These are phyloP conservation scores for Trichophyton equinum DNA, from an alignment of 2,329 filamentous ascomycete genomes.

Conservation along the genomic window DNA sequence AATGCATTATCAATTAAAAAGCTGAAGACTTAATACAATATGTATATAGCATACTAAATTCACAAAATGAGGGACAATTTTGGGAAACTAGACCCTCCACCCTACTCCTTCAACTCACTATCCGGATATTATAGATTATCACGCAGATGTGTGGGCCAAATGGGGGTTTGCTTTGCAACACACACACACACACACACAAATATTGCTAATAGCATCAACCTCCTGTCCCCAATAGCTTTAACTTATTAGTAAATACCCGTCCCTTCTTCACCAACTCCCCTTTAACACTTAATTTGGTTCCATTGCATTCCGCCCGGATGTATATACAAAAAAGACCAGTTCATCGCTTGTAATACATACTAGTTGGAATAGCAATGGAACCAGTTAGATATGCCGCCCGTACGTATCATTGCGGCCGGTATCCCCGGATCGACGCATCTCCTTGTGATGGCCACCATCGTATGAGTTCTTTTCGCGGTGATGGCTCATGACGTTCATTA, in stretches of 20 bases:
- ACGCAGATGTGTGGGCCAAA: neutral
- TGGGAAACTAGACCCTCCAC: neutral
- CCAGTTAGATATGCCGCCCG: neutral
- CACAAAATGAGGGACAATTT: neutral
- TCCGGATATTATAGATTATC: neutral
- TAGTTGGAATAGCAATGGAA: neutral
- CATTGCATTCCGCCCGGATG: neutral
- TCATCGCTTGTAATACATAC: neutral
- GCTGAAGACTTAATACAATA: neutral
- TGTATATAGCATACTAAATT: neutral
- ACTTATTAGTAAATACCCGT: neutral
- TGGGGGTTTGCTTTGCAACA: neutral
- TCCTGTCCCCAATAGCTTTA: neutral
- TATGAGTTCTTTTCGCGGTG: slow-evolving; percentile 1
- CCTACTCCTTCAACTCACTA: neutral
- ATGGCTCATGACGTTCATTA: neutral
- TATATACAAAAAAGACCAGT: neutral
- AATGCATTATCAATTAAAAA: neutral
- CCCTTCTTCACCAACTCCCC: neutral
- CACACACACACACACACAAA: neutral
- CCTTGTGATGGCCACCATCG: neutral
- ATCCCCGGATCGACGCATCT: neutral
- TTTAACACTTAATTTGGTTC: neutral
- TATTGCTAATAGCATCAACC: neutral
- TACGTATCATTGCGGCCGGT: neutral